Conservation (phyloP, 2,329 filamentous ascomycete species). For the Pyrenophora seminiperda region DNA sequence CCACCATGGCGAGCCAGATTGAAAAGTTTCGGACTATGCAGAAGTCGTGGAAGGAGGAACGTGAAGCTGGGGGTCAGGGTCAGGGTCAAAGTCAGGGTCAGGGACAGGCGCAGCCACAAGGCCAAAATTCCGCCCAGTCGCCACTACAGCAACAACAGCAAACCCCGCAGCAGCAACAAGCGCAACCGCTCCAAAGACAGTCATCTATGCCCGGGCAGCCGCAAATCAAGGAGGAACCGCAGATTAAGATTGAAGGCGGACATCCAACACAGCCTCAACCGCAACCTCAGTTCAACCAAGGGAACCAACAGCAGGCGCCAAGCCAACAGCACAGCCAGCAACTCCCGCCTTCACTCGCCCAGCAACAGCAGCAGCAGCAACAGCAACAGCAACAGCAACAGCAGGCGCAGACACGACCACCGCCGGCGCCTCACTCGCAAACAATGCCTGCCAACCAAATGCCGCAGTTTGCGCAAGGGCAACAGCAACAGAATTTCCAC, state of each 20-base stretch:
- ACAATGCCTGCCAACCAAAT: slow-evolving; percentile 37
- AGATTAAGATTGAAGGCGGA: slow-evolving; percentile 46
- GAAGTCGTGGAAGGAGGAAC: slow-evolving; percentile 40
- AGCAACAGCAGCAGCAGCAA: not conserved
- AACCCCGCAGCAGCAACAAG: slow-evolving; percentile 26
- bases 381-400: slow-evolving; percentile 29
- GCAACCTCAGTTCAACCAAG: slow-evolving; percentile 30
- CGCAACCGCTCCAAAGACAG: too few species aligned
- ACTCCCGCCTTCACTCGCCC: slow-evolving; percentile 23
- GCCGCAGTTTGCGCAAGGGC: slow-evolving; percentile 34
- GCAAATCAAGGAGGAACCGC: slow-evolving; percentile 41
- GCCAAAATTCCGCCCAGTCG: slow-evolving; percentile 5
- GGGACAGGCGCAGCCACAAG: slow-evolving; percentile 32
- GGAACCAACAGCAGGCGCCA: slow-evolving; percentile 28
- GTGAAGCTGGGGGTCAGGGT: slow-evolving; percentile 42
- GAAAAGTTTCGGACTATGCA: slow-evolving; percentile 46
- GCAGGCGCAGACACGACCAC: slow-evolving; percentile 30
- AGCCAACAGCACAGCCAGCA: slow-evolving; percentile 28
- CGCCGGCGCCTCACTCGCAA: slow-evolving; percentile 38
- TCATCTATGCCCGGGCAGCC: slow-evolving; percentile 28
- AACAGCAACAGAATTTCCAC: slow-evolving; percentile 39
- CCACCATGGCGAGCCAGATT: slow-evolving; percentile 37
- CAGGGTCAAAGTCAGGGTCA: slow-evolving; percentile 35
- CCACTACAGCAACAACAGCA: slow-evolving; percentile 39
- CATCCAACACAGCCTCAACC: slow-evolving; percentile 21